A percentile compares a stretch with the other conserved stretches of the same genome.
These are phyloP conservation scores for Alternaria infectoria DNA, from an alignment of 2,329 filamentous ascomycete genomes.

Conservation along the genomic window DNA sequence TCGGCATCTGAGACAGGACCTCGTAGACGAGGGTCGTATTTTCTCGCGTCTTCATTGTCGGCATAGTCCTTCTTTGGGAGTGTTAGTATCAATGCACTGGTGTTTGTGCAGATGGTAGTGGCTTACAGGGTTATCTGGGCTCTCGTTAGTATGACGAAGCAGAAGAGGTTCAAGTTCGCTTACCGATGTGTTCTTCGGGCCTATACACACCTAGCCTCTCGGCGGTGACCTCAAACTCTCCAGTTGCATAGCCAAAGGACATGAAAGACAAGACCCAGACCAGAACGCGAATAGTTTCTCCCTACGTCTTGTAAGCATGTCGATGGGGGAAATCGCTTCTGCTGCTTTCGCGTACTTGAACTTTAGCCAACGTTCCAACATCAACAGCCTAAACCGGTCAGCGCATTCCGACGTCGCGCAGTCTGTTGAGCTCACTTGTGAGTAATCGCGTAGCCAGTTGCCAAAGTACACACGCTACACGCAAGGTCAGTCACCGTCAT, in stretches of 20 bases:
- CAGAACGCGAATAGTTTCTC: slow-evolving; percentile 61
- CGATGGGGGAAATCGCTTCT: neutral
- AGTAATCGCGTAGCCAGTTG: slow-evolving; percentile 59
- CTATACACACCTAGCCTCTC: slow-evolving; percentile 57
- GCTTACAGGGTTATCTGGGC: slow-evolving; percentile 35
- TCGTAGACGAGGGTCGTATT: slow-evolving; percentile 80
- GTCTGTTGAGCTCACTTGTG: slow-evolving; percentile 53
- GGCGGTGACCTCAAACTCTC: slow-evolving; percentile 62
- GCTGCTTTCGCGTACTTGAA: slow-evolving; percentile 44
- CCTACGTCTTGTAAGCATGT: slow-evolving; percentile 34
- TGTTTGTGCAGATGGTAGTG: neutral
- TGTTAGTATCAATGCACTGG: neutral
- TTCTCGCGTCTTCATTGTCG: slow-evolving; percentile 80
- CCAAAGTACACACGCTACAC: slow-evolving; percentile 52
- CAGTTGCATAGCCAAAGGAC: slow-evolving; percentile 63
- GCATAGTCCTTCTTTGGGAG: slow-evolving; percentile 46
- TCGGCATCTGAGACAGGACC: slow-evolving; percentile 68
- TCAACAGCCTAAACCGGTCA: slow-evolving; percentile 59
- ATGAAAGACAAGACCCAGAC: slow-evolving; percentile 64
- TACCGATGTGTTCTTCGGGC: slow-evolving; percentile 58
- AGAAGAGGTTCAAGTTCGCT: neutral
- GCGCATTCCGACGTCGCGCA: slow-evolving; percentile 43
- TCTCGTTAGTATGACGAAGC: slow-evolving; percentile 1
- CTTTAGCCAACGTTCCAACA: slow-evolving; percentile 60
- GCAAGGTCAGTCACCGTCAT: slow-evolving; percentile 20